These are phyloP conservation scores for Lentithecium fluviatile DNA, from an alignment of 495 filamentous ascomycete species.

Conservation along the genomic window DNA sequence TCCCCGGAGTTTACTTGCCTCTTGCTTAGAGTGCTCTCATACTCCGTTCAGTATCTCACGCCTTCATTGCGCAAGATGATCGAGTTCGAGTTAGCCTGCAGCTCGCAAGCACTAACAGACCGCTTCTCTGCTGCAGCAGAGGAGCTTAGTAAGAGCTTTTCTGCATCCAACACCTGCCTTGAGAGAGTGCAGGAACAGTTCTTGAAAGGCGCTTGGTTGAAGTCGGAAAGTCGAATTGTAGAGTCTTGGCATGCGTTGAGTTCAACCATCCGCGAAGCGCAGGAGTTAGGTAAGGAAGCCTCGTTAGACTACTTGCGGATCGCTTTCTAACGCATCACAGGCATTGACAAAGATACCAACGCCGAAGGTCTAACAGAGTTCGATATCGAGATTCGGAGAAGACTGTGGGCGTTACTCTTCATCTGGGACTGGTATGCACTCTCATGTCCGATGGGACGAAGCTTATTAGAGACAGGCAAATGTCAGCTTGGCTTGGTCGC, in stretches of 20 bases:
- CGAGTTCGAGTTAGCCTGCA: slow-evolving; percentile 49
- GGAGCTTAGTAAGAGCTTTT: slow-evolving; percentile 48
- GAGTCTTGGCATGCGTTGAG: slow-evolving; percentile 54
- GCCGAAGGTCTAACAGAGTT: slow-evolving; percentile 47
- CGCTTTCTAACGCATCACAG: slow-evolving; percentile 33
- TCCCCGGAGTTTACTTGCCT: slow-evolving; percentile 52
- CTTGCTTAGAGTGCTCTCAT: slow-evolving; percentile 54
- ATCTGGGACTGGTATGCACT: slow-evolving; percentile 39
- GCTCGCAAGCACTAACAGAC: slow-evolving; percentile 44
- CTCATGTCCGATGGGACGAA: background rate
- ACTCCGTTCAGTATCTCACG: slow-evolving; percentile 49
- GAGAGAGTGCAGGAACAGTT: slow-evolving; percentile 55
- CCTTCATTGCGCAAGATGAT: slow-evolving; percentile 46
- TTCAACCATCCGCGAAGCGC: slow-evolving; percentile 50
- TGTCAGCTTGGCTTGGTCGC: slow-evolving; percentile 45
- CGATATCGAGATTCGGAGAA: slow-evolving; percentile 43
- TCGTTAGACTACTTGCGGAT: too few species aligned
- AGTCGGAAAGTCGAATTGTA: slow-evolving; percentile 53
- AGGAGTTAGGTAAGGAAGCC: slow-evolving; percentile 48
- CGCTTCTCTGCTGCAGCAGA: slow-evolving; percentile 49
- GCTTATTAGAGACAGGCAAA: slow-evolving; percentile 35
- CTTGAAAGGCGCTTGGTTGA: slow-evolving; percentile 53
- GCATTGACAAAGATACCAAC: slow-evolving; percentile 48
- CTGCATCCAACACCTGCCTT: slow-evolving; percentile 50
- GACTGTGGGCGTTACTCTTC: slow-evolving; percentile 47